A percentile compares a stretch with the other conserved stretches of the same genome.
Evolutionary conservation across 768 basidiomycete species (phyloP).

Genomic region (Boletus coccyginus): DNA sequence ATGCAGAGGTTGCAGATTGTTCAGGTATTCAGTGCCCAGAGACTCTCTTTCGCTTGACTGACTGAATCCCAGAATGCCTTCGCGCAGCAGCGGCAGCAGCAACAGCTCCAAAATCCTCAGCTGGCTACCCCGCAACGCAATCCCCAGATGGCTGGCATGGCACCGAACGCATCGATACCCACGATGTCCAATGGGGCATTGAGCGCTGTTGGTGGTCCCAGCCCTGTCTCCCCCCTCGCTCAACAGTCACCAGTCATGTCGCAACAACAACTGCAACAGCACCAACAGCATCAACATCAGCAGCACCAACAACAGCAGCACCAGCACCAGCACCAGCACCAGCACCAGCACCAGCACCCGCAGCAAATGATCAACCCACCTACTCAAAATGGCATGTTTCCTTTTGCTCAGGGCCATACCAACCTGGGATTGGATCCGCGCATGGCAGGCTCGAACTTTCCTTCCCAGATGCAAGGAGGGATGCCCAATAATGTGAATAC

Average conservation of each 20-base stretch:
- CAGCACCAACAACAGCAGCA: too few species aligned
- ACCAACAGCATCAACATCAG: too few species aligned
- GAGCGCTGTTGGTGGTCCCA: conserved; percentile 21
- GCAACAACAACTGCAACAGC: conserved; percentile 20
- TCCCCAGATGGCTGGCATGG: conserved; percentile 30
- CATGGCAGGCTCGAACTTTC: conserved; percentile 26
- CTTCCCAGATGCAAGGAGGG: conserved; percentile 29
- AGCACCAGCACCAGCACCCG: too few species aligned
- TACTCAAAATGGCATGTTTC: conserved; percentile 32
- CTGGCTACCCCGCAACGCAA: conserved; percentile 24
- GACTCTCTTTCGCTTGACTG: not conserved
- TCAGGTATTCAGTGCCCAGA: conserved; percentile 40
- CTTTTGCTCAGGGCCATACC: conserved; percentile 25
- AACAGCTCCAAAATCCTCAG: conserved; percentile 31
- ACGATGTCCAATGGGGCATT: conserved; percentile 26
- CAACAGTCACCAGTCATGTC: conserved; percentile 31
- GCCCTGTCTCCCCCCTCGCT: conserved; percentile 29
- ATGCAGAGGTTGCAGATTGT: conserved; percentile 54
- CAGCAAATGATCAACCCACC: conserved; percentile 27
- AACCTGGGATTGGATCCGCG: conserved; percentile 32
- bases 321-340: too few species aligned
- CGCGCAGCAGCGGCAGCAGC: conserved; percentile 29
- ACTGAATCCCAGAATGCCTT: conserved; percentile 13
- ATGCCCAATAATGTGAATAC: conserved; percentile 27
- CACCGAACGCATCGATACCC: conserved; percentile 26